Evolutionary conservation across 805 yeast species (phyloP).

Genomic region (Metschnikowia kofuensis): DNA sequence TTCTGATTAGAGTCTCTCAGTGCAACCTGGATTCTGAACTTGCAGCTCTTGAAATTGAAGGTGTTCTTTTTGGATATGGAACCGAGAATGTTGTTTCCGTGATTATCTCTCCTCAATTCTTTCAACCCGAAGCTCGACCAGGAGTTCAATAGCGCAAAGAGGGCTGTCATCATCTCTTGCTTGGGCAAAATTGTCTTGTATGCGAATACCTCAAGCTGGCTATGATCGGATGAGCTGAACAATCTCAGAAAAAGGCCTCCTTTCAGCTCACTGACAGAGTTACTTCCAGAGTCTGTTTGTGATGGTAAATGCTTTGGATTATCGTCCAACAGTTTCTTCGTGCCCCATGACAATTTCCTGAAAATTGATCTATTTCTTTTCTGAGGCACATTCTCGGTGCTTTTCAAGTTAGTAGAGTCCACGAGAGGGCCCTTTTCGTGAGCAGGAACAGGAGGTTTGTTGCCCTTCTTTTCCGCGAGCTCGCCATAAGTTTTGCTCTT

Average conservation of each 20-base stretch:
- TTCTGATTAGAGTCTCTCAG: conserved; percentile 39
- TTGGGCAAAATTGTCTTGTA: conserved; percentile 41
- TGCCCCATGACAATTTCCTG: conserved; percentile 51
- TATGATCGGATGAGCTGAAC: conserved; percentile 33
- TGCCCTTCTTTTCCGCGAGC: conserved; percentile 1
- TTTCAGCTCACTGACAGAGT: conserved; percentile 16
- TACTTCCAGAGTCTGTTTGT: conserved; percentile 27
- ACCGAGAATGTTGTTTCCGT: conserved; percentile 51
- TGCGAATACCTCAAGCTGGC: conserved; percentile 29
- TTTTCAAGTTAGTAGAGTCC: conserved; percentile 22
- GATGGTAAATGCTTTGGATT: conserved; percentile 19
- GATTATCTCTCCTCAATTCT: conserved; percentile 46
- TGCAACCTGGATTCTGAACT: conserved; percentile 54
- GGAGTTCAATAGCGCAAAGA: conserved; percentile 56
- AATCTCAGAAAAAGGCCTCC: conserved; percentile 30
- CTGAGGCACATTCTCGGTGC: conserved; percentile 13
- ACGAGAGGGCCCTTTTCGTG: conserved; percentile 25
- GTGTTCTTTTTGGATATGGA: conserved; percentile 59
- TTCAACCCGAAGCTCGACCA: conserved; percentile 74
- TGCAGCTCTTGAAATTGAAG: conserved; percentile 60
- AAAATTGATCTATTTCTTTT: conserved; percentile 41
- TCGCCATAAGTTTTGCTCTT: conserved; percentile 2
- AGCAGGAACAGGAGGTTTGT: not conserved
- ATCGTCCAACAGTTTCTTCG: conserved; percentile 37
- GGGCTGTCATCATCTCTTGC: conserved; percentile 61